Conservation (phyloP, 2,329 filamentous ascomycete species). For the Cladosporium colombiae region DNA sequence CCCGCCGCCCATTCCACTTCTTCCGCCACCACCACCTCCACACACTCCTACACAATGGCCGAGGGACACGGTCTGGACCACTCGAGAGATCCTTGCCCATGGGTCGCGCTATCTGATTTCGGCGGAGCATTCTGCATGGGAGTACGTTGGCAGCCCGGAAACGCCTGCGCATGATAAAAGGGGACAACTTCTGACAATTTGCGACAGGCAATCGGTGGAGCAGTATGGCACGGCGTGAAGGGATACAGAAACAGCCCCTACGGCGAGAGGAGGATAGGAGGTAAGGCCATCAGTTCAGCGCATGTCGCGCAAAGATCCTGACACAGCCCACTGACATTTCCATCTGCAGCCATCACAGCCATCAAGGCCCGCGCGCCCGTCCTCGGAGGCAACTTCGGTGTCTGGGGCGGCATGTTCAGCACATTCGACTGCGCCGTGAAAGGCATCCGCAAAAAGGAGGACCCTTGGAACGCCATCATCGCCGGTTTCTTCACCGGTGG, state of each 20-base stretch:
- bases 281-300: slow-evolving; percentile 29
- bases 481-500: slow-evolving; percentile 97
- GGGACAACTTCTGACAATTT: slow-evolving; percentile 13
- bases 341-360: slow-evolving; percentile 71
- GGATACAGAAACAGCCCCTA: slow-evolving; percentile 60
- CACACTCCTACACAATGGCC: slow-evolving; percentile 19
- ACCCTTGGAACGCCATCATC: slow-evolving; percentile 96
- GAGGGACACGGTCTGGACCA: slow-evolving; percentile 69
- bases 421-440: slow-evolving; percentile 97
- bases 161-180: neutral
- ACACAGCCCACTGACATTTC: neutral
- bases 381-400: slow-evolving; percentile 94
- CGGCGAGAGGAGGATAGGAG: slow-evolving; percentile 92
- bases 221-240: slow-evolving; percentile 96
- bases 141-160: slow-evolving; percentile 57
- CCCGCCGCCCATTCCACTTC: neutral
- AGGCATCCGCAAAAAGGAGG: slow-evolving; percentile 85
- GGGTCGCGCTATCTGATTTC: slow-evolving; percentile 95
- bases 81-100: slow-evolving; percentile 93
- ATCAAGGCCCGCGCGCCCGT: slow-evolving; percentile 97
- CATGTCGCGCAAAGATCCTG: neutral
- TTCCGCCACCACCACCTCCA: slow-evolving; percentile 6
- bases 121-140: slow-evolving; percentile 97
- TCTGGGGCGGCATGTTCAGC: slow-evolving; percentile 94
- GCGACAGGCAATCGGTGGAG: slow-evolving; percentile 44